Percentiles rank a stretch among this genome's conserved stretches.
Conservation (phyloP, 1,284 basidiomycete species). For the Retiboletus fuscus region DNA sequence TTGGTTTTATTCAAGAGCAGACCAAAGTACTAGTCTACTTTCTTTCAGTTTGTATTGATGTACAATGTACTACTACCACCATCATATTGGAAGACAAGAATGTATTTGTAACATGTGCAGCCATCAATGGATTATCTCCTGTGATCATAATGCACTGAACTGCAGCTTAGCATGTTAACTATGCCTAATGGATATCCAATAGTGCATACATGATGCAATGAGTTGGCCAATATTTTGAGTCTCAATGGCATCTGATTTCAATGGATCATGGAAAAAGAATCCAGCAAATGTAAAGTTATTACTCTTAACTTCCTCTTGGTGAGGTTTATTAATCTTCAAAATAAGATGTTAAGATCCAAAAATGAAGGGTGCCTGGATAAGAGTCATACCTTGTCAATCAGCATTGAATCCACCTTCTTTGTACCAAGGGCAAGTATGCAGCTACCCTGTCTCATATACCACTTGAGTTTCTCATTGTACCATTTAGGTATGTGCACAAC, state of each 20-base stretch:
- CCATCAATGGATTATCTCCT: slow-evolving; percentile 95
- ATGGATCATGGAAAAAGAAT: slow-evolving; percentile 95
- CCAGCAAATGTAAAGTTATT: slow-evolving; percentile 82
- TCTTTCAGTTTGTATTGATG: too few relatives aligned
- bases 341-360: background rate
- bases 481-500: slow-evolving; percentile 75
- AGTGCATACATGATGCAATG: slow-evolving; percentile 87
- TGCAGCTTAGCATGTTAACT: slow-evolving; percentile 44
- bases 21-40: too few relatives aligned
- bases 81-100: too few relatives aligned
- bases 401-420: slow-evolving; percentile 81
- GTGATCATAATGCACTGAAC: slow-evolving; percentile 95
- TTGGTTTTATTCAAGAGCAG: too few relatives aligned
- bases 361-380: background rate
- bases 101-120: slow-evolving; percentile 93
- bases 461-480: slow-evolving; percentile 95
- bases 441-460: slow-evolving; percentile 90
- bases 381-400: slow-evolving; percentile 69
- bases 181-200: slow-evolving; percentile 12
- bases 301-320: slow-evolving; percentile 84
- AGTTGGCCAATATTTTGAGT: slow-evolving; percentile 94
- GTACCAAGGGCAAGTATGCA: slow-evolving; percentile 90
- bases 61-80: too few relatives aligned
- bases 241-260: slow-evolving; percentile 92
- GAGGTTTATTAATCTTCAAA: slow-evolving; percentile 83